Conservation (phyloP, 73 alveolate species). For the Paramecium caudatum region DNA sequence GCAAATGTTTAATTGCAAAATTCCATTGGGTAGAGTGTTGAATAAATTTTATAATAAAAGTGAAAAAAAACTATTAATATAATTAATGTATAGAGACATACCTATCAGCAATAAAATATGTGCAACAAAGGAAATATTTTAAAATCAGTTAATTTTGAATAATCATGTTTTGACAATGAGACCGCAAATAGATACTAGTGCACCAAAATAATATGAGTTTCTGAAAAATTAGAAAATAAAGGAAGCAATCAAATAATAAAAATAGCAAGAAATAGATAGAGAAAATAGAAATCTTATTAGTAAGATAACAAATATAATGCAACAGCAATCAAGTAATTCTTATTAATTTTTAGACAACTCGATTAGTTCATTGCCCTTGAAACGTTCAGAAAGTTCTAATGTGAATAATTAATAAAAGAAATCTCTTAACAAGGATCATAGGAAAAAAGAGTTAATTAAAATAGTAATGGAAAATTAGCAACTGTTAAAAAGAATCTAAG, state of each 20-base stretch:
- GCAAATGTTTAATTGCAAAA: not conserved
- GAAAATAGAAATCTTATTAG: conserved; percentile 19
- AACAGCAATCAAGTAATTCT: not conserved
- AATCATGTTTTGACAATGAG: conserved; percentile 9
- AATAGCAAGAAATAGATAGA: conserved; percentile 40
- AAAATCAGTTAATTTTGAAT: conserved; percentile 9
- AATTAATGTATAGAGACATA: conserved; percentile 54
- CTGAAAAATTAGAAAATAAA: conserved; percentile 42
- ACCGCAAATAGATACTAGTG: conserved; percentile 14
- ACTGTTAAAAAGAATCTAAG: conserved; percentile 39
- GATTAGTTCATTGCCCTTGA: not conserved
- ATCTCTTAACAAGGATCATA: conserved; percentile 52
- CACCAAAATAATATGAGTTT: conserved; percentile 59
- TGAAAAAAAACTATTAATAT: too few relatives aligned
- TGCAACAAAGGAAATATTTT: conserved; percentile 17
- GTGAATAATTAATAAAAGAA: not conserved
- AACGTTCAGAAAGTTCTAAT: not conserved
- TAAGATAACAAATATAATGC: conserved; percentile 4
- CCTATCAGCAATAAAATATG: conserved; percentile 51
- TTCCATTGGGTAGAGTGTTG: conserved; percentile 20
- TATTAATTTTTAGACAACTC: not conserved
- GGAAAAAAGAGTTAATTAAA: conserved; percentile 40
- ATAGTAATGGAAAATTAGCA: conserved; percentile 51
- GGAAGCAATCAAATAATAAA: not conserved
- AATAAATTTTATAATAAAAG: conserved; percentile 8